Evolutionary conservation across 1,139 yeast species (phyloP).

Genomic region (Hyphopichia wangnamkhiaoensis): DNA sequence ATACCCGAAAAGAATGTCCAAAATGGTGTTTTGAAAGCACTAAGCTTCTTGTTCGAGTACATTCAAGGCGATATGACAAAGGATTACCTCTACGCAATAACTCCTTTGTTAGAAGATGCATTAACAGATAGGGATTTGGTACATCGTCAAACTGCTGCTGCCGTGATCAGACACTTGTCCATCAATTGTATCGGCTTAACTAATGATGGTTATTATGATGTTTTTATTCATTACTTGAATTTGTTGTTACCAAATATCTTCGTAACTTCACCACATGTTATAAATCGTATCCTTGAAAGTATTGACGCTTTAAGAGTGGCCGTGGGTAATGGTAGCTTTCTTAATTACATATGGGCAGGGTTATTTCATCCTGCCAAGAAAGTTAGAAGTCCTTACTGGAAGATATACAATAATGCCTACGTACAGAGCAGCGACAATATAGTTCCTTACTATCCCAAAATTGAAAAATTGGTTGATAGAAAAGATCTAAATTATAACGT

Average conservation of each 20-base stretch:
- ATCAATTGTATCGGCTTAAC: slow-evolving; percentile 77
- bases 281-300: slow-evolving; percentile 77
- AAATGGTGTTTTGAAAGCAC: slow-evolving; percentile 90
- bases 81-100: slow-evolving; percentile 79
- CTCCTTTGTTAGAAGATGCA: slow-evolving; percentile 87
- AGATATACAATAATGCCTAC: slow-evolving; percentile 73
- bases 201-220: slow-evolving; percentile 67
- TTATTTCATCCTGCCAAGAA: slow-evolving; percentile 90
- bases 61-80: slow-evolving; percentile 73
- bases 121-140: slow-evolving; percentile 88
- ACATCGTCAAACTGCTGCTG: slow-evolving; percentile 94
- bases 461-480: slow-evolving; percentile 35
- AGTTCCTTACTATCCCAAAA: slow-evolving; percentile 79
- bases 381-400: slow-evolving; percentile 87
- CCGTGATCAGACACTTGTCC: slow-evolving; percentile 81
- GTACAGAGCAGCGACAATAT: slow-evolving; percentile 72
- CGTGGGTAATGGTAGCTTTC: slow-evolving; percentile 72
- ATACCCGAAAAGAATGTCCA: slow-evolving; percentile 93
- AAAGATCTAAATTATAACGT: slow-evolving; percentile 21
- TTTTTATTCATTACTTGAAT: slow-evolving; percentile 67
- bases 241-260: slow-evolving; percentile 79
- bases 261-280: slow-evolving; percentile 95
- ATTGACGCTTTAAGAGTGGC: slow-evolving; percentile 73
- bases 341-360: slow-evolving; percentile 85
- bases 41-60: slow-evolving; percentile 93